Percentiles rank a stretch among this genome's conserved stretches.
Conservation (phyloP, 169 alveolate genomes). For the Cyclospora cayetanensis region DNA sequence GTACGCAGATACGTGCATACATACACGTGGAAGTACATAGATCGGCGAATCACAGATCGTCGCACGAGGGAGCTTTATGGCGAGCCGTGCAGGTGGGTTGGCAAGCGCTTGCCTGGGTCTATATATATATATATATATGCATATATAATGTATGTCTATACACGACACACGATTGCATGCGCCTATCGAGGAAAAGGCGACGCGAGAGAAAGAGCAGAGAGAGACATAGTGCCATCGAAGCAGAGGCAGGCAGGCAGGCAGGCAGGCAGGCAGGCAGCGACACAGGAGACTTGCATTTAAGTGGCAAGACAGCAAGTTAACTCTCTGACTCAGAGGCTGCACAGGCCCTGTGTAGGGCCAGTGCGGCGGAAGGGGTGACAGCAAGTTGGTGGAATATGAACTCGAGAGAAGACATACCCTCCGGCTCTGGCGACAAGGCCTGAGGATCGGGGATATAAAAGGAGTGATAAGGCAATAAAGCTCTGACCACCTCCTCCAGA, state of each 20-base stretch:
- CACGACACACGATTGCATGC: not conserved
- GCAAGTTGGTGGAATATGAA: too few relatives aligned
- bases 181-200: not conserved
- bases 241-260: too few relatives aligned
- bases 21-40: not conserved
- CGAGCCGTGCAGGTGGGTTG: not conserved
- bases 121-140: not conserved
- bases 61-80: too few relatives aligned
- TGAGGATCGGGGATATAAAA: not conserved
- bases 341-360: too few relatives aligned
- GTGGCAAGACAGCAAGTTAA: too few relatives aligned
- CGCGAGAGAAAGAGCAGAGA: too few relatives aligned
- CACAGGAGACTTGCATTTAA: too few relatives aligned
- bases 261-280: too few relatives aligned
- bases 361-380: too few relatives aligned
- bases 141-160: not conserved
- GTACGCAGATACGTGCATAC: not conserved
- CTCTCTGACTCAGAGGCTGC: too few relatives aligned
- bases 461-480: constrained; percentile 18
- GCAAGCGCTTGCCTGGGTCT: not conserved
- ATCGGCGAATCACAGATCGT: too few relatives aligned
- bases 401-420: not conserved
- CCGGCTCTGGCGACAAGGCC: not conserved
- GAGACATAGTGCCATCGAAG: too few relatives aligned
- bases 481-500: not conserved